phyloP scores from a whole-genome alignment of 768 basidiomycete genomes.

The Amanita fuliginea region DNA sequence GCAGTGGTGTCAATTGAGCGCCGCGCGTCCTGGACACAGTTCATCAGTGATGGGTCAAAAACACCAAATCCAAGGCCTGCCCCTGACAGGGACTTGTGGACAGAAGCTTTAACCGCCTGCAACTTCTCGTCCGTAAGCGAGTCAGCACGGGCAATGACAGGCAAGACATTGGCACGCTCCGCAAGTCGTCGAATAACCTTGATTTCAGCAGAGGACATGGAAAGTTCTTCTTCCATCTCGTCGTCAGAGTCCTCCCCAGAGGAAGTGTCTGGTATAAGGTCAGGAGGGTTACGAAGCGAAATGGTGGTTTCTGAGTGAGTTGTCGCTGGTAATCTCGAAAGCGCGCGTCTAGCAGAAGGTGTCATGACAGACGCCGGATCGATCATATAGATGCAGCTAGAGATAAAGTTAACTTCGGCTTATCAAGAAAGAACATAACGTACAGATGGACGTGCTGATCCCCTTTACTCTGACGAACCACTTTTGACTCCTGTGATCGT shows the following conservation, averaged over 20 bases:
- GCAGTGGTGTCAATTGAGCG: slow-evolving; percentile 15
- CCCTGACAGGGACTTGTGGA: slow-evolving; percentile 54
- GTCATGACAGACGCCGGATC: slow-evolving; percentile 66
- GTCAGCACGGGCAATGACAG: slow-evolving; percentile 72
- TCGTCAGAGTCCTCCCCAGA: slow-evolving; percentile 38
- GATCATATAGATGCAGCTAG: slow-evolving; percentile 76
- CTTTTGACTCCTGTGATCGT: slow-evolving; percentile 69
- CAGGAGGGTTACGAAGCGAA: slow-evolving; percentile 38
- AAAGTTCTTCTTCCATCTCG: slow-evolving; percentile 38
- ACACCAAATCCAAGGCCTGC: slow-evolving; percentile 71
- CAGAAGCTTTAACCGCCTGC: slow-evolving; percentile 45
- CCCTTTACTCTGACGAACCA: slow-evolving; percentile 75
- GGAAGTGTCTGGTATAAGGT: slow-evolving; percentile 44
- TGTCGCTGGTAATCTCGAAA: slow-evolving; percentile 37
- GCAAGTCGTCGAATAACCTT: slow-evolving; percentile 70
- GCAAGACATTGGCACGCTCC: slow-evolving; percentile 67
- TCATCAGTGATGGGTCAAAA: slow-evolving; percentile 22
- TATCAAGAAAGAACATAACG: slow-evolving; percentile 18
- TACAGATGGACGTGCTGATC: slow-evolving; percentile 87
- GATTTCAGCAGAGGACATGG: slow-evolving; percentile 71
- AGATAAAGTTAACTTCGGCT: slow-evolving; percentile 8
- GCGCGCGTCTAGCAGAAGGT: slow-evolving; percentile 35
- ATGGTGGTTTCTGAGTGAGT: slow-evolving; percentile 61
- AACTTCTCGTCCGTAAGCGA: slow-evolving; percentile 76
- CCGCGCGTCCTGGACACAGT: neutral